Evolutionary conservation across 768 basidiomycete species (phyloP).

Genomic region (Harrya chromipes): DNA sequence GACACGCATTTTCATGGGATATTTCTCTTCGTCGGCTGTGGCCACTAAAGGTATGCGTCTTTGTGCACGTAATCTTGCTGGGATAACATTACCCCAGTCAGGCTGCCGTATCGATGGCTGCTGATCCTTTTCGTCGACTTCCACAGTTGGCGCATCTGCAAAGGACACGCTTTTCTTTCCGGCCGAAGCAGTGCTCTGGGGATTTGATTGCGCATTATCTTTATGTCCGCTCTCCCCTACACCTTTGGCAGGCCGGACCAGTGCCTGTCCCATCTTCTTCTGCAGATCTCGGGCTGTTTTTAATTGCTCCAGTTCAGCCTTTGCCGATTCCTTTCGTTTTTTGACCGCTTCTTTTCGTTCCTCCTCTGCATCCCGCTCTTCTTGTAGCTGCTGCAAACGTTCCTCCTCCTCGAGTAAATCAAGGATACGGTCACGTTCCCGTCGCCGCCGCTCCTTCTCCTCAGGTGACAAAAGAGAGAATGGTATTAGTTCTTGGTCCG

Average conservation of each 20-base stretch:
- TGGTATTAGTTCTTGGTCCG: constrained; percentile 47
- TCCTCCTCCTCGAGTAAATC: constrained; percentile 75
- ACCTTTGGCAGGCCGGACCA: constrained; percentile 44
- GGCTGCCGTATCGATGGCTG: constrained; percentile 8
- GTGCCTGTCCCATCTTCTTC: constrained; percentile 74
- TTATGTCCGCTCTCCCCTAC: constrained; percentile 32
- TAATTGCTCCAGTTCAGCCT: constrained; percentile 38
- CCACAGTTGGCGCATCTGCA: constrained; percentile 38
- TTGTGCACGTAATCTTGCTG: constrained; percentile 44
- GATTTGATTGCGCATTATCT: constrained; percentile 24
- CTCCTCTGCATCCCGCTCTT: constrained; percentile 40
- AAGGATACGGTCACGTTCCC: constrained; percentile 62
- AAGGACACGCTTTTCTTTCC: constrained; percentile 67
- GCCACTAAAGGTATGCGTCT: constrained; percentile 35
- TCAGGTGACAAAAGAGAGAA: constrained; percentile 42
- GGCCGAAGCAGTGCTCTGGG: constrained; percentile 30
- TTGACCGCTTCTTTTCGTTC: constrained; percentile 45
- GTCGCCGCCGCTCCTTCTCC: constrained; percentile 48
- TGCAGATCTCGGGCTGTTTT: constrained; percentile 51
- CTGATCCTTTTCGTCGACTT: constrained; percentile 16
- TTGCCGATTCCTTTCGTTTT: constrained; percentile 48
- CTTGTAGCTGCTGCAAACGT: constrained; percentile 39
- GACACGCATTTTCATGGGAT: constrained; percentile 65
- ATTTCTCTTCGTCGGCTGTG: constrained; percentile 31
- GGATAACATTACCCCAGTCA: constrained; percentile 56